Conservation (phyloP, 495 filamentous ascomycete genomes). For the Aspergillus bridgeri region DNA sequence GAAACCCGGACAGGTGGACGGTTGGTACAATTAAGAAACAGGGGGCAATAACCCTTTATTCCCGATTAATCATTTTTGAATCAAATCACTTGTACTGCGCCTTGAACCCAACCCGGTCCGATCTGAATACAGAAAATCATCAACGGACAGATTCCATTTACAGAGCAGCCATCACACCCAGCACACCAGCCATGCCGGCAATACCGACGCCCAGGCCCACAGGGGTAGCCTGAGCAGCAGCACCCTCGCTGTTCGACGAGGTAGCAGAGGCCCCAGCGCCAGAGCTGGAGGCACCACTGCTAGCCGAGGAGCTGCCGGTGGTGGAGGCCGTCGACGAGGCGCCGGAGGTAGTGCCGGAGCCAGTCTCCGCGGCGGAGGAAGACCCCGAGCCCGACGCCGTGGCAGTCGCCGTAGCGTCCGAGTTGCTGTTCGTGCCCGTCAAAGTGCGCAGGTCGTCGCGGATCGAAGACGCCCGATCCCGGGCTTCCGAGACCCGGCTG, state of each 20-base stretch:
- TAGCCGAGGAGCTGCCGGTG: background rate
- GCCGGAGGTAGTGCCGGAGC: constrained; percentile 4
- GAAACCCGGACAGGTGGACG: too few species aligned
- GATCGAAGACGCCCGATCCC: constrained; percentile 17
- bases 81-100: too few species aligned
- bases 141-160: constrained; percentile 13
- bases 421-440: constrained; percentile 5
- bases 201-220: constrained; percentile 24
- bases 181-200: constrained; percentile 29
- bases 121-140: background rate
- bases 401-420: constrained; percentile 9
- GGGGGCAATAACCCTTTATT: background rate
- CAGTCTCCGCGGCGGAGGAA: constrained; percentile 4
- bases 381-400: constrained; percentile 8
- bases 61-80: background rate
- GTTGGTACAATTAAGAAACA: background rate
- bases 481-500: constrained; percentile 17
- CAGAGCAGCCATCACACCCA: constrained; percentile 39
- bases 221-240: constrained; percentile 18
- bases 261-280: background rate
- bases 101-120: background rate
- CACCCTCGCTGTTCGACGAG: constrained; percentile 8
- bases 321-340: constrained; percentile 9
- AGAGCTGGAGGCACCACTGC: constrained; percentile 6
- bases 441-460: constrained; percentile 15